Conservation (phyloP, 768 basidiomycete species). For the Lepiota brunneoincarnata region DNA sequence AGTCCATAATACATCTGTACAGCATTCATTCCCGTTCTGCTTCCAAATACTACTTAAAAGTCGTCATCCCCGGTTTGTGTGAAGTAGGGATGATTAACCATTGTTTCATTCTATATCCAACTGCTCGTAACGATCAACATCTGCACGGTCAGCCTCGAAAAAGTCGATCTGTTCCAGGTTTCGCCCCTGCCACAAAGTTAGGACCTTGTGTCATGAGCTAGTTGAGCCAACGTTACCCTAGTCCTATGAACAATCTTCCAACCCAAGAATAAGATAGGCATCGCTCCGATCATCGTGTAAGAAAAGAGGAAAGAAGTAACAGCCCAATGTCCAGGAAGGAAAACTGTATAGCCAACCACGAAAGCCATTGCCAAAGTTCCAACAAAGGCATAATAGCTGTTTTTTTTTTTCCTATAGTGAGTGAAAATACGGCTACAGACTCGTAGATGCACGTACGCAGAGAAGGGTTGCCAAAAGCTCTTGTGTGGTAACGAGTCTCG, state of each 20-base stretch:
- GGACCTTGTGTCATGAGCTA: neutral
- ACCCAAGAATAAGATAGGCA: conserved; percentile 39
- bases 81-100: neutral
- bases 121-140: conserved; percentile 43
- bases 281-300: conserved; percentile 42
- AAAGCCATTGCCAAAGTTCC: conserved; percentile 47
- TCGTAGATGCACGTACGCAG: conserved; percentile 30
- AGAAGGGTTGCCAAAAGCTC: conserved; percentile 50
- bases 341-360: conserved; percentile 48
- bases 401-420: neutral
- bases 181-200: conserved; percentile 32
- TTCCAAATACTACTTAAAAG: neutral
- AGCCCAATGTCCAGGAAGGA: conserved; percentile 48
- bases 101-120: conserved; percentile 14
- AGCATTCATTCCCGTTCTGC: conserved; percentile 13
- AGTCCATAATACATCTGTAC: conserved; percentile 18
- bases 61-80: neutral
- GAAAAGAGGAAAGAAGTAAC: conserved; percentile 48
- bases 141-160: conserved; percentile 41
- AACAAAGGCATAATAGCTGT: conserved; percentile 42
- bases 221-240: conserved; percentile 25
- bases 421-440: neutral
- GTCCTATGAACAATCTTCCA: conserved; percentile 45
- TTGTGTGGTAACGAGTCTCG: conserved; percentile 43
- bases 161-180: conserved; percentile 36